A percentile compares a stretch with the other conserved stretches of the same genome.
These are phyloP conservation scores for Durusdinium trenchii DNA, from an alignment of 73 alveolate species.

Conservation along the genomic window DNA sequence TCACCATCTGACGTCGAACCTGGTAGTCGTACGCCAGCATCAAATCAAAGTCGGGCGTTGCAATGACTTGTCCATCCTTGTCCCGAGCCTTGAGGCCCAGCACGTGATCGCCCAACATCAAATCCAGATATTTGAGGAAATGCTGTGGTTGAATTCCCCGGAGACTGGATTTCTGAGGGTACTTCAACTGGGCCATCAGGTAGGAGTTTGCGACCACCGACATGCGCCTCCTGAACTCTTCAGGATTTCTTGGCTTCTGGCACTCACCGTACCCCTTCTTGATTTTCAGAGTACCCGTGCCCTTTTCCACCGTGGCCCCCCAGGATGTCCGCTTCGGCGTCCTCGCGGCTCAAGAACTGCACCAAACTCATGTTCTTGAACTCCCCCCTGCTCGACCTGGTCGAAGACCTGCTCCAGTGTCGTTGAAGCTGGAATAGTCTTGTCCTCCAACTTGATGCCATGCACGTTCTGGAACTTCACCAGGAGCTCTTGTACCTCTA, in stretches of 20 bases:
- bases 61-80: background rate
- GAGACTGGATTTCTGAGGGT: background rate
- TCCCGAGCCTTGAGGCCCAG: background rate
- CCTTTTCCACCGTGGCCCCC: background rate
- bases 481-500: background rate
- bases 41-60: background rate
- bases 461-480: background rate
- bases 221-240: background rate
- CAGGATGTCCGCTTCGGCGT: background rate
- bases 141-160: background rate
- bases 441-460: background rate
- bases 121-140: background rate
- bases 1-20: background rate
- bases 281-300: background rate
- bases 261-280: background rate
- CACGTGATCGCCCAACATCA: conserved; percentile 19
- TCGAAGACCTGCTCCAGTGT: background rate
- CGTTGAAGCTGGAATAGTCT: background rate
- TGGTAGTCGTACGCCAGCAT: conserved; percentile 27
- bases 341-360: background rate
- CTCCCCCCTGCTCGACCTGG: background rate
- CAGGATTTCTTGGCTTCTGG: background rate
- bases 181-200: background rate
- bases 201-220: conserved; percentile 14
- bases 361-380: background rate